These are phyloP conservation scores for Pyrrhoderma noxium DNA, from an alignment of 1,284 basidiomycete genomes.

Conservation along the genomic window DNA sequence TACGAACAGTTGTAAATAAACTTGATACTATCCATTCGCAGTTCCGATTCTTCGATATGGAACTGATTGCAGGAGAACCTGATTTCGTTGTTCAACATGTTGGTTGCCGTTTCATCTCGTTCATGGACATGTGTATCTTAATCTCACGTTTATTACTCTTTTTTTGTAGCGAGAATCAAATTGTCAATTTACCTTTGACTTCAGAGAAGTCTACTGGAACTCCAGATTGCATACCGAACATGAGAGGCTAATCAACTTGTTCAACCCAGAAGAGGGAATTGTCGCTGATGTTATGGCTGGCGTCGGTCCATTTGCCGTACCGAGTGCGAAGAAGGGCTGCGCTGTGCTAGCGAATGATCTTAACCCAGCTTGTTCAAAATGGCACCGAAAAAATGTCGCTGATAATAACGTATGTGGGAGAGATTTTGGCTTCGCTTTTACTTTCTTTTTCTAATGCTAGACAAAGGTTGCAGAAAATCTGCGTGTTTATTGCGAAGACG, in stretches of 20 bases:
- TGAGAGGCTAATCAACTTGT: constrained; percentile 67
- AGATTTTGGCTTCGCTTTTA: neutral
- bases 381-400: constrained; percentile 65
- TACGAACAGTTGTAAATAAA: constrained; percentile 95
- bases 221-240: constrained; percentile 92
- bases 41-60: constrained; percentile 97
- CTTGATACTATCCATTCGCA: constrained; percentile 79
- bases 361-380: constrained; percentile 83
- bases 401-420: constrained; percentile 59
- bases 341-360: constrained; percentile 90
- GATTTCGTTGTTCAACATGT: constrained; percentile 85
- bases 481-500: constrained; percentile 72
- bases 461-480: constrained; percentile 64
- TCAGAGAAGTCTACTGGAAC: constrained; percentile 97
- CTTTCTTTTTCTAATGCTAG: neutral
- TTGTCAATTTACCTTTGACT: constrained; percentile 91
- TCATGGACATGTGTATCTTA: constrained; percentile 10
- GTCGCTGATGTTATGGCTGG: constrained; percentile 95
- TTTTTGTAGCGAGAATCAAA: constrained; percentile 66
- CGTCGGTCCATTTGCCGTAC: constrained; percentile 94
- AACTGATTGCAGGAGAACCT: constrained; percentile 85
- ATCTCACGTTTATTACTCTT: no score
- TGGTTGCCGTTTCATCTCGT: constrained; percentile 23
- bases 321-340: constrained; percentile 86
- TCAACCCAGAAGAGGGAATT: constrained; percentile 63